These are phyloP conservation scores for Helicostylum pulchrum DNA, from an alignment of 192 early-diverging fungal species.

Conservation along the genomic window DNA sequence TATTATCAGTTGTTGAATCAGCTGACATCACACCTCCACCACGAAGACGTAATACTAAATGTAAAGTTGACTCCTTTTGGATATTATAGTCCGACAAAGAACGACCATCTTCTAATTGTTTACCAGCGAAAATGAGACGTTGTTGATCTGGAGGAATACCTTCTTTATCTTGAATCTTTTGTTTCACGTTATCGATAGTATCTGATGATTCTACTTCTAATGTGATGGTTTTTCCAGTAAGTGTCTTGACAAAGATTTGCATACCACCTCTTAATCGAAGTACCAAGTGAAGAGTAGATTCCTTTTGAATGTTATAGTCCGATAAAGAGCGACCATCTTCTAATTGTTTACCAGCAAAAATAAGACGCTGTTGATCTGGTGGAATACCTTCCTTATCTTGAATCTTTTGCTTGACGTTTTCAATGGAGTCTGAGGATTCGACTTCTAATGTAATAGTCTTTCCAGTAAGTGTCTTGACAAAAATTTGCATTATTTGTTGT, in stretches of 20 bases:
- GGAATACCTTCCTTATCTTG: slow-evolving; percentile 96
- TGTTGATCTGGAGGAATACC: slow-evolving; percentile 70
- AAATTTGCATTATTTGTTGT: slow-evolving; percentile 37
- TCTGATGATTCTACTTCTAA: slow-evolving; percentile 74
- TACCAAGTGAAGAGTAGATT: slow-evolving; percentile 55
- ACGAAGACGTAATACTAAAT: slow-evolving; percentile 59
- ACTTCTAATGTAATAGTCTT: slow-evolving; percentile 97
- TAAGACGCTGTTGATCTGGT: slow-evolving; percentile 79
- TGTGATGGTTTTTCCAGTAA: slow-evolving; percentile 92
- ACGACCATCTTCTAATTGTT: slow-evolving; percentile 67
- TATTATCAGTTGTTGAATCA: neutral
- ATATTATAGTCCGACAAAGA: slow-evolving; percentile 62
- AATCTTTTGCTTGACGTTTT: slow-evolving; percentile 88
- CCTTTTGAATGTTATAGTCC: slow-evolving; percentile 84
- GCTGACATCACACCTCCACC: slow-evolving; percentile 41
- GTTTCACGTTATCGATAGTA: slow-evolving; percentile 65
- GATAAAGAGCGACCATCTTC: slow-evolving; percentile 72
- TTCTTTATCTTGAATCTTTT: slow-evolving; percentile 72
- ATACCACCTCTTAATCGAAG: slow-evolving; percentile 32
- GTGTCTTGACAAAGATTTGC: slow-evolving; percentile 47
- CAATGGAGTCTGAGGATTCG: slow-evolving; percentile 73
- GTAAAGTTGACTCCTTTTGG: slow-evolving; percentile 58
- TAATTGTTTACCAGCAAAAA: slow-evolving; percentile 82
- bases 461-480: slow-evolving; percentile 89
- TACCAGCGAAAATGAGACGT: slow-evolving; percentile 64